These are phyloP conservation scores for Miscanthus lutarioriparius DNA, from an alignment of 176 grass and related monocot genomes.

Conservation along the genomic window DNA sequence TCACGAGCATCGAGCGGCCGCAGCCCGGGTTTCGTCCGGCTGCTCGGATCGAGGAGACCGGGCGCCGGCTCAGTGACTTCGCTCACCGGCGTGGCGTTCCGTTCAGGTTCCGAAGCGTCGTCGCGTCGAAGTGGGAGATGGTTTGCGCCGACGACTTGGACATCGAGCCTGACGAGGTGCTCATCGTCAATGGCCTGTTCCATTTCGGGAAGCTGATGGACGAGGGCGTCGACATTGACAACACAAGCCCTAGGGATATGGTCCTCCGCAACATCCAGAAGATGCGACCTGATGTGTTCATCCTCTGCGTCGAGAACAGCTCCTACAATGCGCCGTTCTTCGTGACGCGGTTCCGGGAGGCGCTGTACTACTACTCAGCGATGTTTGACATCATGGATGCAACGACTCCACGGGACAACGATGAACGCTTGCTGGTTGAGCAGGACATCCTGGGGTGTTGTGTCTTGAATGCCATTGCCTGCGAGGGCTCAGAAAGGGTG, in stretches of 20 bases:
- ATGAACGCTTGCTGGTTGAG: conserved; percentile 23
- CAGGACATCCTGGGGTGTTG: background rate
- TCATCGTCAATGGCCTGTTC: background rate
- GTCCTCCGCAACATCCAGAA: no score
- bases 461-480: conserved; percentile 45
- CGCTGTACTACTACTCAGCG: conserved; percentile 27
- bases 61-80: conserved; percentile 21
- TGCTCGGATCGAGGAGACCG: conserved; percentile 31
- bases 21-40: conserved; percentile 44
- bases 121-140: no score
- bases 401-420: conserved; percentile 21
- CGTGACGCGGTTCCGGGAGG: no score
- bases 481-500: conserved; percentile 38
- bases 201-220: background rate
- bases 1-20: conserved; percentile 39
- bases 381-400: conserved; percentile 39
- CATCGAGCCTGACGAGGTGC: background rate
- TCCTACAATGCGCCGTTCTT: no score
- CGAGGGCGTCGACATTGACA: background rate
- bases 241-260: conserved; percentile 23
- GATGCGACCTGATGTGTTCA: no score
- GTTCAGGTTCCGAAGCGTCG: background rate
- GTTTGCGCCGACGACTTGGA: background rate
- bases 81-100: background rate
- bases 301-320: no score